Evolutionary conservation across 345 rosid species (phyloP), one percentile per base, ranked within the genome.

Genomic region (Acer campestre): DNA sequence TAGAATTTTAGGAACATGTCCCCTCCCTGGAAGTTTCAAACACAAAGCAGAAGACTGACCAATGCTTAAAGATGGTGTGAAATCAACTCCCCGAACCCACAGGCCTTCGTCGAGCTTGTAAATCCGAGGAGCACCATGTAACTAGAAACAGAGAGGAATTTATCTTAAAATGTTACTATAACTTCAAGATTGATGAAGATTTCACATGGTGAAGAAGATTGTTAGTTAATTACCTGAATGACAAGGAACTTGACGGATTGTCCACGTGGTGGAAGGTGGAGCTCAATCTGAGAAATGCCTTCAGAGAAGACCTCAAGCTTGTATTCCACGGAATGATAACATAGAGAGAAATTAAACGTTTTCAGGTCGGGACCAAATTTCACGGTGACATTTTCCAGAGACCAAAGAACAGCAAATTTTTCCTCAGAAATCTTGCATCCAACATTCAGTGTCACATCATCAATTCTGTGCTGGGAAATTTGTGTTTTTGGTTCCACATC

Each of bases 21-120:
- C 71, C 29, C 49, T 67, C n/a, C 4, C 3, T 74, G 83, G 79
- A 77, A 88, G 79, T 62, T 85, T 86, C 79, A 85, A 63, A 35
- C 88, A 88, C 11, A 88, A 10, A 12, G 85, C 71, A 25, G 84
- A 80, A 1, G 90, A 84, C 53, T 88, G 88, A 16, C 90, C 90
- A 20, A 88, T 85, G 35, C 61, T 67, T 66, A 46, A 80, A 5
- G 76, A 84, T 53, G 83, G 76, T 42, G 87, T 80, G 67, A 85
- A 88, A 82, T 88, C 90, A 62, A 75, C 82, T 53, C 77, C 76
- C 75, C 90, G 78, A 22, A 75, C 71, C 90, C 90, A 85, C 14
- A 79, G 83, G 44, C 10, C 44, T 14, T 68, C 79, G 40, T 70
- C 6, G 38, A 6, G 83, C 75, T 80, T 66, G 49, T 70, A 82